These are phyloP conservation scores for Talaromyces wortmannii DNA, from an alignment of 495 filamentous ascomycete genomes.

Conservation along the genomic window DNA sequence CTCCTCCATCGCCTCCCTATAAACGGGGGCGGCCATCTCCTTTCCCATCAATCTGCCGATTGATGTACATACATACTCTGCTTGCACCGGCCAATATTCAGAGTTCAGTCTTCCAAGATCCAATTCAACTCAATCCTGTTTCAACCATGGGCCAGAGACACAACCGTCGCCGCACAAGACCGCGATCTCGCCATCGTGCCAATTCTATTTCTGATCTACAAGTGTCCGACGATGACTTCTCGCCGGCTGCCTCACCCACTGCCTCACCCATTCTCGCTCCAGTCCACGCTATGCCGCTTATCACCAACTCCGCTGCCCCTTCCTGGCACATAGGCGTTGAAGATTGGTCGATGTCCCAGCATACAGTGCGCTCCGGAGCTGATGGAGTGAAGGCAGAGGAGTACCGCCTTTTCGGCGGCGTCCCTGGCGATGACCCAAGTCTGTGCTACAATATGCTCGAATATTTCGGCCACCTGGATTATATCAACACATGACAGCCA, in stretches of 20 bases:
- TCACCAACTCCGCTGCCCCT: slow-evolving; percentile 2
- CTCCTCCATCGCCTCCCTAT: neutral
- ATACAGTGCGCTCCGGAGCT: slow-evolving; percentile 3
- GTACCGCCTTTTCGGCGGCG: slow-evolving; percentile 39
- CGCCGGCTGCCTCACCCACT: neutral
- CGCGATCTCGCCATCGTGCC: slow-evolving; percentile 29
- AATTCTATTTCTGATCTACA: neutral
- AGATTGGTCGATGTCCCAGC: neutral
- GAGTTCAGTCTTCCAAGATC: too few relatives aligned
- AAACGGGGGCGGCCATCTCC: neutral
- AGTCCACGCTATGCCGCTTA: neutral
- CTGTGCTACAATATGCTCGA: slow-evolving; percentile 43
- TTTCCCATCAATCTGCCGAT: neutral
- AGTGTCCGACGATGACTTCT: neutral
- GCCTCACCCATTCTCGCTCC: neutral
- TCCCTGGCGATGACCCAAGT: slow-evolving; percentile 37
- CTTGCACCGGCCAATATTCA: neutral
- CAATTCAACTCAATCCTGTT: too few relatives aligned
- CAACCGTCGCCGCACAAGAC: slow-evolving; percentile 40
- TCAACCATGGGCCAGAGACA: slow-evolving; percentile 37
- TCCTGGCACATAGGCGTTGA: slow-evolving; percentile 1
- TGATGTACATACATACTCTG: too few relatives aligned
- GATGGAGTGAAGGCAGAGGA: slow-evolving; percentile 27
- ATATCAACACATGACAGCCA: slow-evolving; percentile 22
- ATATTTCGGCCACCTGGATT: slow-evolving; percentile 42